phyloP scores from a whole-genome alignment of 768 basidiomycete genomes.

The Rhizopogon roseolus region DNA sequence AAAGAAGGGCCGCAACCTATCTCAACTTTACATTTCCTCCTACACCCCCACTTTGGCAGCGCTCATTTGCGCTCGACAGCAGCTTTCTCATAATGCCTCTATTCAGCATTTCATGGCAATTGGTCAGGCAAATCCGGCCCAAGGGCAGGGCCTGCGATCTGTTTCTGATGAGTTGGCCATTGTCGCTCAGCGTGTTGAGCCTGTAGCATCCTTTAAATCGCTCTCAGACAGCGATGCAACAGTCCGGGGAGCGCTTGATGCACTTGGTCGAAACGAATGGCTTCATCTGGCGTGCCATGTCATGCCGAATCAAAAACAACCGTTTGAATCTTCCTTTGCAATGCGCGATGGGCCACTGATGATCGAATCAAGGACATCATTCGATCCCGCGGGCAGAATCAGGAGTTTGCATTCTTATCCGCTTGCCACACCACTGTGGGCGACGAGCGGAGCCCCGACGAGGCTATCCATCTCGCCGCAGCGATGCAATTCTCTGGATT shows the following conservation, averaged over 20 bases:
- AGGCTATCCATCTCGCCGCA: slow-evolving; percentile 17
- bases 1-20: neutral
- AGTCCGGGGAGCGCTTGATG: neutral
- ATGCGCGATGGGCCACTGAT: neutral
- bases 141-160: neutral
- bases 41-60: slow-evolving; percentile 6
- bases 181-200: no score
- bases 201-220: neutral
- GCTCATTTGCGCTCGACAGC: slow-evolving; percentile 6
- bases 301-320: neutral
- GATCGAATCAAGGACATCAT: slow-evolving; percentile 2
- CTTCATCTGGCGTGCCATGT: slow-evolving; percentile 18
- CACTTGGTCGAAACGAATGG: slow-evolving; percentile 4
- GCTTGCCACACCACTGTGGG: slow-evolving; percentile 20
- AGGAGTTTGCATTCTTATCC: slow-evolving; percentile 10
- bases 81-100: no score
- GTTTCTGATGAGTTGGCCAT: no score
- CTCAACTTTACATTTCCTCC: slow-evolving; percentile 3
- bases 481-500: slow-evolving; percentile 16
- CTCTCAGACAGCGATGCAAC: neutral
- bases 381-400: neutral
- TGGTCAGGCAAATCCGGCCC: slow-evolving; percentile 1
- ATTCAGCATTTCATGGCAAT: neutral
- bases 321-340: slow-evolving; percentile 8
- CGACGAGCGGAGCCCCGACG: slow-evolving; percentile 10